These are phyloP conservation scores for Penicillium sp. DNA, from an alignment of 2,329 filamentous ascomycete species.

Conservation along the genomic window DNA sequence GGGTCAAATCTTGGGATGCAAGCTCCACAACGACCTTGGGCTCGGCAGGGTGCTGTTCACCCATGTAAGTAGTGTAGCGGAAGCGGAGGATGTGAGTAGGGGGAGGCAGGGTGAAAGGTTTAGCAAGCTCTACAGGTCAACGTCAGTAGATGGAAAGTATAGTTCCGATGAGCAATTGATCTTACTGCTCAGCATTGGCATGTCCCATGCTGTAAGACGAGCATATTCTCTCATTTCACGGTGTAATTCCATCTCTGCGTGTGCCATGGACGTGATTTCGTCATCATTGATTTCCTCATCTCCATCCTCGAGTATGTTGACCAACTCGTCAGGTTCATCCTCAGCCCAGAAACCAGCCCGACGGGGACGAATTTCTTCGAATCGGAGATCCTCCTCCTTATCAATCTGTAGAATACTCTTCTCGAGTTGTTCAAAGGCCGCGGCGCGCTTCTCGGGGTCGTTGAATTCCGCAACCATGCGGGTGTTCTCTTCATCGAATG, in stretches of 20 bases:
- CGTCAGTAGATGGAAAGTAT: constrained; percentile 2
- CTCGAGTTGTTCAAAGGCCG: constrained; percentile 34
- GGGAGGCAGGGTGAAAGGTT: constrained; percentile 72
- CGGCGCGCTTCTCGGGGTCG: constrained; percentile 29
- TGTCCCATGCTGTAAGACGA: constrained; percentile 87
- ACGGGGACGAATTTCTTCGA: constrained; percentile 27
- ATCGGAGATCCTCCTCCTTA: constrained; percentile 29
- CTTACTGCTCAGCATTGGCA: constrained; percentile 86
- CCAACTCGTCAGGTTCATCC: constrained; percentile 46
- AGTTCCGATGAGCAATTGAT: not conserved
- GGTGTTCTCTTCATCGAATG: constrained; percentile 38
- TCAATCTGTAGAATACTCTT: constrained; percentile 33
- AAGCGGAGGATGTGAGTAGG: constrained; percentile 74
- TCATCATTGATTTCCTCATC: constrained; percentile 65
- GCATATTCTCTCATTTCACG: constrained; percentile 86
- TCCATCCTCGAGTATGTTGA: constrained; percentile 47
- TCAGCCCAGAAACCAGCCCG: constrained; percentile 44
- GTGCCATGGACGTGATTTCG: constrained; percentile 78
- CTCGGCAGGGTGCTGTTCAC: constrained; percentile 85
- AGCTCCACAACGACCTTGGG: constrained; percentile 95
- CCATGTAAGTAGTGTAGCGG: constrained; percentile 95
- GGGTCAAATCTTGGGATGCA: constrained; percentile 65
- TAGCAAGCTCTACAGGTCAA: constrained; percentile 65
- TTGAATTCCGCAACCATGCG: constrained; percentile 40
- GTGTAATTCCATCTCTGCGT: constrained; percentile 83